Conservation (phyloP, 129 eudicot genomes). For the Saposhnikovia divaricata region DNA sequence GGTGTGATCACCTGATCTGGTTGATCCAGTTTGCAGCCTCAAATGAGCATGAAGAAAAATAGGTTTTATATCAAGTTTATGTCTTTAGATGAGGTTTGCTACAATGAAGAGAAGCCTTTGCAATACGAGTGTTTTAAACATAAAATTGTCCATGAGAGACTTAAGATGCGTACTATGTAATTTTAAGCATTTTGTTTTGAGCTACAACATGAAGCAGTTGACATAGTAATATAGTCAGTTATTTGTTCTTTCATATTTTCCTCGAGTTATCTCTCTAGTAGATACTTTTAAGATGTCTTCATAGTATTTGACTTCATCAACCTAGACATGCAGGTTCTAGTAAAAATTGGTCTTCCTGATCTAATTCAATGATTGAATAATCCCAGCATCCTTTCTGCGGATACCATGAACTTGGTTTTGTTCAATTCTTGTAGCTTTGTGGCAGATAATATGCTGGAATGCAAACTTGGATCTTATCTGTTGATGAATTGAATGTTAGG, state of each 20-base stretch:
- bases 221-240: neutral
- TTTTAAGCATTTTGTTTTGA: neutral
- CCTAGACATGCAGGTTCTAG: constrained; percentile 4
- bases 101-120: constrained; percentile 1
- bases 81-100: neutral
- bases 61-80: too few species aligned
- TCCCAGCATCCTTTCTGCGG: constrained; percentile 13
- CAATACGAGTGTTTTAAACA: neutral
- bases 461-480: too few species aligned
- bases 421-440: constrained; percentile 26
- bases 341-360: neutral
- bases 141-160: neutral
- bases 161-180: neutral
- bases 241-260: neutral
- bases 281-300: constrained; percentile 13
- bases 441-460: constrained; percentile 1
- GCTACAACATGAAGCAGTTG: neutral
- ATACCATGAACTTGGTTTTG: neutral
- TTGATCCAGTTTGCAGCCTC: neutral
- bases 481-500: too few species aligned
- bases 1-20: neutral
- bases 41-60: too few species aligned
- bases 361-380: constrained; percentile 38
- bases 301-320: constrained; percentile 14
- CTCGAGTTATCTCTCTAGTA: neutral